Base-by-base conservation (phyloP, 2,329 filamentous ascomycete species). In the Emmonsiellopsis sp. region DNA sequence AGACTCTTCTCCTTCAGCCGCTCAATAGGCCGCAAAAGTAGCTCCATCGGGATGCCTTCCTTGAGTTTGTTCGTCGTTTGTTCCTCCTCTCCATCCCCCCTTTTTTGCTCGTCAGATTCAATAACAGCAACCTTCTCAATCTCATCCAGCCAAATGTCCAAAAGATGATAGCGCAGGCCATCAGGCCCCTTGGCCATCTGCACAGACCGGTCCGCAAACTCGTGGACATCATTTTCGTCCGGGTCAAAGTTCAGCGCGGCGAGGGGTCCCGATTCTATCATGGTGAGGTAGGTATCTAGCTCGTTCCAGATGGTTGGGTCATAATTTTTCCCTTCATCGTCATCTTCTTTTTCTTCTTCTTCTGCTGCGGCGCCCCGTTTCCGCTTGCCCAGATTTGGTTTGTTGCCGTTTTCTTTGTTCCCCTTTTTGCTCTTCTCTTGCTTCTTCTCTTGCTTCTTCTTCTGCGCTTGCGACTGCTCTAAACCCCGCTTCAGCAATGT, bases 131-230 rank as follows among this genome's bases (percentile, higher is more conserved):
- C 80, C 64, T 84, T 85, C 69, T 91, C 87, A 62, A 91, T 70
- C 77, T 96, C 91, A 68, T 97, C 93, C 7, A 95, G 80, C 82
- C 87, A 97, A 52, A 97, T 80, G 73, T 98, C 93, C 58, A 95
- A 70, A 11, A 91, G 80, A 71, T 98, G 93, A 68, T 95, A 84
- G 57, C 89, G 76, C 67, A 98, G 67, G 0, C 93, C 93, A 61
- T 93, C 87, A 0, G 92, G 87, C 1, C 94, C 81, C 62, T 81
- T 83, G 50, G 71, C 64, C 68, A 72, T 69, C 14, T 44, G 42
- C 42, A 53, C 34, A 11, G 47, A 14, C 17, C 55, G 53, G n/a
- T 53, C 34, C 31, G 34, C 49, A 14, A 40, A 45, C 10, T 46
- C 49, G 6, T 58, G 48, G 3, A 58, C 53, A 34, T 68, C 62